A percentile compares a stretch with the other conserved stretches of the same genome.
Conservation (phyloP, 2,329 filamentous ascomycete species). For the Fusarium phyllophilum region DNA sequence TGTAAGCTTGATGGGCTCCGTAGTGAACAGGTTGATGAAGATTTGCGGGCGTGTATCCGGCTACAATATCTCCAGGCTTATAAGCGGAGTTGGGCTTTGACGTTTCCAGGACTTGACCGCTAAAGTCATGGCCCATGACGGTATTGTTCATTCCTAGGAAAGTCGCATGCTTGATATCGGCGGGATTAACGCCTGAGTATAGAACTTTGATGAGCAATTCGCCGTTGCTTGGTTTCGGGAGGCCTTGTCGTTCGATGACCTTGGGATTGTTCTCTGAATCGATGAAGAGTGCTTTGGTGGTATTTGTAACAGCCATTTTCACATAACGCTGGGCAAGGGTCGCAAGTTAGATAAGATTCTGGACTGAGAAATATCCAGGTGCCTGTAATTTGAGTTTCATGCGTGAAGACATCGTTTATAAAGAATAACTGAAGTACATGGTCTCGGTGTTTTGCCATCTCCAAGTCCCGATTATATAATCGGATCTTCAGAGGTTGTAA, state of each 20-base stretch:
- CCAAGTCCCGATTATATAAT: neutral
- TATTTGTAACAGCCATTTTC: neutral
- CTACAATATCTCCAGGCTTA: neutral
- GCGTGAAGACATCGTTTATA: neutral
- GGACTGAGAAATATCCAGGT: no score
- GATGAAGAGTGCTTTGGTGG: neutral
- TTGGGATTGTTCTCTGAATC: neutral
- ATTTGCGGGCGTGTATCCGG: neutral
- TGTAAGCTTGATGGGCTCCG: neutral
- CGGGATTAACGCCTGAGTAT: neutral
- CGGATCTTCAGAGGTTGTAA: neutral
- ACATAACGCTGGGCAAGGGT: accelerated
- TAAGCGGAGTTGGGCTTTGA: neutral
- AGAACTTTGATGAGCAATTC: neutral
- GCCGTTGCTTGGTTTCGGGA: neutral
- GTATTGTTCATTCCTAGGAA: neutral
- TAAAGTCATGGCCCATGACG: neutral
- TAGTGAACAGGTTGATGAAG: neutral
- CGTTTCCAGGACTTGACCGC: neutral
- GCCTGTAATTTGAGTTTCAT: neutral
- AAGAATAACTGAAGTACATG: no score
- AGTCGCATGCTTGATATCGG: neutral
- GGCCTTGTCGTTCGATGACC: neutral
- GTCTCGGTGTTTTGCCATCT: accelerated
- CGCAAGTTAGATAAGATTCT: accelerated